Evolutionary conservation across 108 stramenopile genomes (phyloP), one percentile per base, ranked within the genome.

Genomic region (Skeletonema menzelii): DNA sequence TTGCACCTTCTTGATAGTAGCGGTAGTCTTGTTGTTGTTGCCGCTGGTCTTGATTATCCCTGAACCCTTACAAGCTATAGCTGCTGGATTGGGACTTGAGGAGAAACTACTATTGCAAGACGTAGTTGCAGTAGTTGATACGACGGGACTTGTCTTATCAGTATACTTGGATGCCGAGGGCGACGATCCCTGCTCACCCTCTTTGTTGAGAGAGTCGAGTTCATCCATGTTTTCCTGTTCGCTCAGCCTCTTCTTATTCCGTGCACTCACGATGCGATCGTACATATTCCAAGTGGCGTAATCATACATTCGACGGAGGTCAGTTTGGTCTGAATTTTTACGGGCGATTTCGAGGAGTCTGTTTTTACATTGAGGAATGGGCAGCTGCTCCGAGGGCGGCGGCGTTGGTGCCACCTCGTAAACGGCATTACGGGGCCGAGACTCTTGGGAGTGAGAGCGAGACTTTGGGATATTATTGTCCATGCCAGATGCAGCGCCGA

Each of bases 271-370:
- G 32, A 72, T 72, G n/a, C 72, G 62, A 27, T 72, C 63, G 49
- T 72, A 72, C 72, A 72, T 72, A 8, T 72, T 72, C 72, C 72
- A 72, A 4, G 72, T 72, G 35, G 72, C 72, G 27, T 56, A 72
- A 27, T 72, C 72, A 56, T 72, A 72, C 72, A 72, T 72, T 26
- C 63, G 31, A 5, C 55, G 53, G 8, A 72, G 35, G 35, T 72
- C 72, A 2, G 30, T 53, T 2, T 53, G 49, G 22, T 53, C 49
- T 0, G 49, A 53, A 2, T 53, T 53, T 2, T 1, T 53, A 22
- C 49, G 49, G 2, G 49, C 49, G 22, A 53, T 53, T 53, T 53
- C 49, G 19, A 53, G 49, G 22, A 53, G 49, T 8, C 22, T 53
- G 22, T 20, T 22, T 53, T 53, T 22, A 53, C 49, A 53, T 22